Evolutionary conservation across 306 rosid species (phyloP).

Genomic region (Carpinus fangiana): DNA sequence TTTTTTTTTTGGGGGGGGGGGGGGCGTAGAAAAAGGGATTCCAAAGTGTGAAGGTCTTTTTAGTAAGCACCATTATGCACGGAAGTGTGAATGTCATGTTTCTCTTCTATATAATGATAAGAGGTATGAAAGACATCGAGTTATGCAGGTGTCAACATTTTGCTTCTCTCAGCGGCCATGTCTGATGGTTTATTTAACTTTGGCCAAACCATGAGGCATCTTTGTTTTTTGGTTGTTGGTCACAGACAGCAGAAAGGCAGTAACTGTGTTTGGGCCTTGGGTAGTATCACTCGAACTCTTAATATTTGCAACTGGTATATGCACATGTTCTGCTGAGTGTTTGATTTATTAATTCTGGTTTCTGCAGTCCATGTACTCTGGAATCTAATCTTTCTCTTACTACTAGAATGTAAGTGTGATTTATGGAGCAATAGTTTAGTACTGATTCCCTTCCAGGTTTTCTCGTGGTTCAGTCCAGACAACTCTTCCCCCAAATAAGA

Average conservation of each 20-base stretch:
- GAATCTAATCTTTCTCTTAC: not conserved
- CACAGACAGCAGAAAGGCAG: no score
- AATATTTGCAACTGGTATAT: not conserved
- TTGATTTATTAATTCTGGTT: not conserved
- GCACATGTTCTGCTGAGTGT: not conserved
- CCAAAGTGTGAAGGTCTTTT: not conserved
- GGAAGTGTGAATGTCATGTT: not conserved
- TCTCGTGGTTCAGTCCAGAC: slow-evolving; percentile 77
- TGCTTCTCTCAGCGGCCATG: not conserved
- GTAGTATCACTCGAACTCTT: not conserved
- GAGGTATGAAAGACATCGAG: not conserved
- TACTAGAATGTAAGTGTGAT: not conserved
- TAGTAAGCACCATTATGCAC: not conserved
- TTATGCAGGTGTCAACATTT: not conserved
- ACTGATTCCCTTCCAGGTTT: slow-evolving; percentile 57
- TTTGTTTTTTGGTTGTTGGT: not conserved
- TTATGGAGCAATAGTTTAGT: not conserved
- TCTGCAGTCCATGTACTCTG: not conserved
- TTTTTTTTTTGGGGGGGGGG: not conserved
- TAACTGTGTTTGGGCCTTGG: not conserved
- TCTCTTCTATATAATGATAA: not conserved
- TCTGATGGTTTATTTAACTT: not conserved
- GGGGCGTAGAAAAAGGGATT: not conserved
- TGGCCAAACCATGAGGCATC: not conserved
- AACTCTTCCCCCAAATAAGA: slow-evolving; percentile 52